Conservation (phyloP, 1,139 yeast genomes). For the Taphrina flavorubra region DNA sequence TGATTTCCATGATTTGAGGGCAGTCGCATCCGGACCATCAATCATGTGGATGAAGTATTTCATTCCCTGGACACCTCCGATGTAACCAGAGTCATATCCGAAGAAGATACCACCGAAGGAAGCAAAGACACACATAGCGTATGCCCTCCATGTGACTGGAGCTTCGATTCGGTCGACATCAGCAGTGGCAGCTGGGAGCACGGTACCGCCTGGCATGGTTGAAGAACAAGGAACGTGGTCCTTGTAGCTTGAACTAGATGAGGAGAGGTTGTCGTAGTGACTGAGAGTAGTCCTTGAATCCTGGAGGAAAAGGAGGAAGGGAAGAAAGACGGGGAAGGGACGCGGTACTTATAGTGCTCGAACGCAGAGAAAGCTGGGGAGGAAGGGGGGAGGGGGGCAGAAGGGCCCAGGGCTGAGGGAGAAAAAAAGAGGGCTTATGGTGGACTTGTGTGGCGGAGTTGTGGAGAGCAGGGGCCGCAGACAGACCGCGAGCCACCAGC, state of each 20-base stretch:
- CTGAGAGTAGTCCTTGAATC: neutral
- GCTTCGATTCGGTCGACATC: slow-evolving; percentile 37
- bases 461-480: neutral
- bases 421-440: neutral
- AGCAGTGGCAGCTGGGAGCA: slow-evolving; percentile 28
- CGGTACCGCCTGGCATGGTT: slow-evolving; percentile 38
- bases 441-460: neutral
- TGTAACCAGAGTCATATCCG: slow-evolving; percentile 68
- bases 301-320: slow-evolving; percentile 21
- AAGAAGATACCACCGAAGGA: slow-evolving; percentile 64
- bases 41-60: slow-evolving; percentile 56
- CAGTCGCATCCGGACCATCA: slow-evolving; percentile 48
- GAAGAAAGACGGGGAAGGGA: slow-evolving; percentile 8
- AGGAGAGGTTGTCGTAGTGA: neutral
- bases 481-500: slow-evolving; percentile 1
- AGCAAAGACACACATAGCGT: slow-evolving; percentile 53
- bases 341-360: slow-evolving; percentile 6
- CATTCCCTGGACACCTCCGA: slow-evolving; percentile 65
- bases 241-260: neutral
- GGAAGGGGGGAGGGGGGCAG: slow-evolving; percentile 4
- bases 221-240: neutral
- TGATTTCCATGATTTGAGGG: slow-evolving; percentile 25
- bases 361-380: neutral
- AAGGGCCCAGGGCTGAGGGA: neutral
- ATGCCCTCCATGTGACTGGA: slow-evolving; percentile 44